Evolutionary conservation across 202 grass and related monocot genomes (phyloP), one percentile per base, ranked within the genome.

Genomic region (Eragrostis tef): DNA sequence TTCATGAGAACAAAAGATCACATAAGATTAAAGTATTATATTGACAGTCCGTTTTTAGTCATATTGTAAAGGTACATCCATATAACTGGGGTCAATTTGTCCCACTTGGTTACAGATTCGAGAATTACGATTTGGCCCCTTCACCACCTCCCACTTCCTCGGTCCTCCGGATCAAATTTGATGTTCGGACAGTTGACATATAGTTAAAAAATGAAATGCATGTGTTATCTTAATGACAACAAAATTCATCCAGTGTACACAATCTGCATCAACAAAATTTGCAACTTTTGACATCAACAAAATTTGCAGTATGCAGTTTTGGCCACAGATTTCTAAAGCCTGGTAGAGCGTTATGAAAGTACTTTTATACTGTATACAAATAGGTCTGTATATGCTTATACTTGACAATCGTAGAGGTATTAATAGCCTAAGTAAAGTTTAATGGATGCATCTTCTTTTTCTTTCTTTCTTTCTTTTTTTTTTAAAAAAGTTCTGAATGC

Each of bases 1-100:
- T 97, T 71, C 39, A 73, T 20, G 36, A 75, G 41, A 76, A 93
- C 9, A 73, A 66, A 9, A 17, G 14, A 60, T 22, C 21, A 12
- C 1, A 14, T 73, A 25, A 79, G 43, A 58, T 34, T 27, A 81
- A 39, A 45, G n/a, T 6, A 81, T 57, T 50, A 71, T 19, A 50
- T 36, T 71, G 66, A n/a, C 0, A 31, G 52, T 15, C 11, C 7
- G 26, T 47, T 80, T n/a, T 59, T 21, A 29, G 15, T 59, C 27
- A 6, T 60, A 47, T 45, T 34, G 46, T 7, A 4, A 60, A 81
- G 25, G 16, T 14, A 39, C 1, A 61, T 48, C 53, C 25, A 39
- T 54, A 66, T 54, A 75, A 48, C 22, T 16, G 24, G 22, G 48
- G 12, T 57, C 36, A 67, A 22, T 54, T 16, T 17, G 70, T 58